These are phyloP conservation scores for Candida nemodendra DNA, from an alignment of 805 yeast genomes.

Conservation along the genomic window DNA sequence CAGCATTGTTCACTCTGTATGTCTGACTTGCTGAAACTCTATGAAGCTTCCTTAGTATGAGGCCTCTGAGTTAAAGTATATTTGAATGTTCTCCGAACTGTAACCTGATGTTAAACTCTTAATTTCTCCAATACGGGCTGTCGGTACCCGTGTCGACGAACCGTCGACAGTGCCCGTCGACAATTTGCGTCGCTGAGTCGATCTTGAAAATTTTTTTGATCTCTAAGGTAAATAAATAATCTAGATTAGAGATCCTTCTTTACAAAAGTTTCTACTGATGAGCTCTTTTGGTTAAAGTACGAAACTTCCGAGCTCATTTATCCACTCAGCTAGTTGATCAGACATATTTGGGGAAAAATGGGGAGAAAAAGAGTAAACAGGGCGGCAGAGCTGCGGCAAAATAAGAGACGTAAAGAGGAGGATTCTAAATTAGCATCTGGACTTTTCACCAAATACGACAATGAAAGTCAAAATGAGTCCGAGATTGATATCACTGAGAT, in stretches of 20 bases:
- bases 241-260: slow-evolving; percentile 1
- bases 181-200: neutral
- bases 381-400: slow-evolving; percentile 33
- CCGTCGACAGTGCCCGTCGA: neutral
- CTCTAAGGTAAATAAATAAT: too few relatives aligned
- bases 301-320: too few relatives aligned
- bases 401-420: slow-evolving; percentile 41
- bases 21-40: too few relatives aligned
- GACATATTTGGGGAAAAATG: too few relatives aligned
- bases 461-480: slow-evolving; percentile 16
- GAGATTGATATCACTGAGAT: slow-evolving; percentile 21
- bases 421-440: slow-evolving; percentile 42
- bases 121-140: neutral
- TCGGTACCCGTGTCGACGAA: neutral
- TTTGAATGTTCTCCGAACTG: too few relatives aligned
- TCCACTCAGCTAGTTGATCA: too few relatives aligned
- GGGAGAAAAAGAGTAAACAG: slow-evolving; percentile 38
- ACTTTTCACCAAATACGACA: slow-evolving; percentile 26
- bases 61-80: too few relatives aligned
- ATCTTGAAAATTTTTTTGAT: neutral
- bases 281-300: too few relatives aligned
- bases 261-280: neutral
- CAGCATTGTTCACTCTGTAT: too few relatives aligned
- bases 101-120: neutral
- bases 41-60: too few relatives aligned